Conservation (phyloP, 2,329 filamentous ascomycete species). For the Cryphonectria parasitica region DNA sequence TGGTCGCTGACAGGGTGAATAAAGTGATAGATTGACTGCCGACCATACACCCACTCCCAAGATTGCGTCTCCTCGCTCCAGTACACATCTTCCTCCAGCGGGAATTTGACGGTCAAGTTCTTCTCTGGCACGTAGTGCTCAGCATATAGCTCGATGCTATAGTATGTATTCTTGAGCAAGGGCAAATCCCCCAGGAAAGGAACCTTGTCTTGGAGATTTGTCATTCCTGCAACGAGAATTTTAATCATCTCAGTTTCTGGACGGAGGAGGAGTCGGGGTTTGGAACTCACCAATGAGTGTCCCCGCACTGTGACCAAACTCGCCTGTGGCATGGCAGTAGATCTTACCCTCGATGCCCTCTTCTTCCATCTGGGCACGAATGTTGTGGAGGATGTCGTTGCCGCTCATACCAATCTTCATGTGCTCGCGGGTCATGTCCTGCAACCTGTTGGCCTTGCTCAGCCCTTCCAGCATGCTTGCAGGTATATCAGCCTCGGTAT, state of each 20-base stretch:
- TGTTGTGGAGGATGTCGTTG: slow-evolving; percentile 48
- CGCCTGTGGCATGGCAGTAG: slow-evolving; percentile 54
- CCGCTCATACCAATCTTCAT: slow-evolving; percentile 50
- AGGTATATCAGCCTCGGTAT: slow-evolving; percentile 47
- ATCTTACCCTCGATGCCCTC: slow-evolving; percentile 52
- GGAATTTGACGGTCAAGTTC: slow-evolving; percentile 50
- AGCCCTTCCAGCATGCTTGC: slow-evolving; percentile 47
- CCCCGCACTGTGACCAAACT: slow-evolving; percentile 55
- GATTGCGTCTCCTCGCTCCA: slow-evolving; percentile 43
- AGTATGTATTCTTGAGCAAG: slow-evolving; percentile 50
- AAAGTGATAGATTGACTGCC: slow-evolving; percentile 50
- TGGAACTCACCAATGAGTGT: slow-evolving; percentile 49
- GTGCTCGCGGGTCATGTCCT: slow-evolving; percentile 50
- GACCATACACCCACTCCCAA: slow-evolving; percentile 55
- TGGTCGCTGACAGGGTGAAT: slow-evolving; percentile 31
- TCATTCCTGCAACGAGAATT: slow-evolving; percentile 45
- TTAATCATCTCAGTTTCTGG: neutral
- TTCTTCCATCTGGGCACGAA: slow-evolving; percentile 44
- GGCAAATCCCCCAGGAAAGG: slow-evolving; percentile 51
- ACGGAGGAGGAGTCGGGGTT: neutral
- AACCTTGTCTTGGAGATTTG: slow-evolving; percentile 53
- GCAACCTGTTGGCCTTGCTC: slow-evolving; percentile 49
- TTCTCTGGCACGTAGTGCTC: slow-evolving; percentile 51
- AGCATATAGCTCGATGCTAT: slow-evolving; percentile 55
- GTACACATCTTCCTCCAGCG: slow-evolving; percentile 55